Base-by-base conservation (phyloP, 345 rosid genomes). In the Boechera stricta region DNA sequence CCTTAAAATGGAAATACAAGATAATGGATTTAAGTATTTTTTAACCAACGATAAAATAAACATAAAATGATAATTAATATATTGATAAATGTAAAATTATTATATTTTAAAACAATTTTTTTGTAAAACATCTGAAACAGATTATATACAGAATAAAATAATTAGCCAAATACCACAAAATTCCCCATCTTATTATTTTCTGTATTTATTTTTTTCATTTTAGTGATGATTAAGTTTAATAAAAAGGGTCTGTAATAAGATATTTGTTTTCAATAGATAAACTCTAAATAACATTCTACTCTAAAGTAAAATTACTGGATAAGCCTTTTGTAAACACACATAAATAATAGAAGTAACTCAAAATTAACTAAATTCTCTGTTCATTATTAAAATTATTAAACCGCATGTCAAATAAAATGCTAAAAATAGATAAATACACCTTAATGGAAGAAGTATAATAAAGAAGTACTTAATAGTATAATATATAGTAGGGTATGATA, bases 401-500 rank as follows among this genome's bases (percentile, higher is more conserved):
- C 10, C 0, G 29, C 2, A 44, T 8, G 1, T 21, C 12, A 47
- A 64, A 65, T 18, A 35, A 33, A 75, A 28, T 10, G 13, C 7
- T 2, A 44, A 57, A 57, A 67, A 26, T 32, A 44, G 44, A 67
- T 45, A 58, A 57, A 56, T 24, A 5, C 10, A 66, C 7, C 13
- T 41, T 64, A 54, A 31, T 31, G 59, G 5, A 41, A 41, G 35
- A 69, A 35, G 51, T 35, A 63, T 32, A 63, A 28, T 6, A 36
- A 31, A 58, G 13, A 5, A 15, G 49, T 45, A 1, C 7, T 29
- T 7, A 75, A 44, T 32, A 39, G 21, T 49, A 67, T 76, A 69
- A 59, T 67, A 76, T 59, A 68, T 10, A 77, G 63, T 70, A 68
- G 80, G 70, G 80, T 77, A 77, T 70, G 35, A 13, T 39, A 64